Conservation (phyloP, 768 basidiomycete genomes). For the Phylloporus arenicola region DNA sequence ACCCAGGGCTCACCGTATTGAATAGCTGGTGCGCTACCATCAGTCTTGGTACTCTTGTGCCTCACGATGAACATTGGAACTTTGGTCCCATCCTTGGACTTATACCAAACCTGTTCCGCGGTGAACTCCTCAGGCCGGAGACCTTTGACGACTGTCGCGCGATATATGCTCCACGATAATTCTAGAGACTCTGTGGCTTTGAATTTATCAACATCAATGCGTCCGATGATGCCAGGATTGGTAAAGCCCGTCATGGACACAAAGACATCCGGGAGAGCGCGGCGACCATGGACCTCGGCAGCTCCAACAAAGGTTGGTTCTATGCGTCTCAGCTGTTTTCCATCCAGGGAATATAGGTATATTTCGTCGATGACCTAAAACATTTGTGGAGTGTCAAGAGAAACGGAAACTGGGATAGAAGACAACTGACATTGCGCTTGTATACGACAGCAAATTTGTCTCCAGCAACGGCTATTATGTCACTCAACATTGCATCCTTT, state of each 20-base stretch:
- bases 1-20: slow-evolving; percentile 55
- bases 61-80: slow-evolving; percentile 85
- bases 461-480: slow-evolving; percentile 42
- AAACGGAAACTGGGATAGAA: neutral
- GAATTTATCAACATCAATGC: slow-evolving; percentile 49
- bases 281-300: slow-evolving; percentile 45
- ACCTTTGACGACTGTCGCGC: slow-evolving; percentile 53
- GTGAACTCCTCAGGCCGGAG: slow-evolving; percentile 65
- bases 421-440: slow-evolving; percentile 59
- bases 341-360: slow-evolving; percentile 58
- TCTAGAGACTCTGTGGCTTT: slow-evolving; percentile 26
- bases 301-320: slow-evolving; percentile 66
- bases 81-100: slow-evolving; percentile 71
- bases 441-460: slow-evolving; percentile 59
- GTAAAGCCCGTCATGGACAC: slow-evolving; percentile 63
- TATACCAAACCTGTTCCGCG: slow-evolving; percentile 73
- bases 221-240: slow-evolving; percentile 60
- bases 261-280: slow-evolving; percentile 58
- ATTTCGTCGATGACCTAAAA: slow-evolving; percentile 72
- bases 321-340: slow-evolving; percentile 49
- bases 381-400: slow-evolving; percentile 4
- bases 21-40: slow-evolving; percentile 71
- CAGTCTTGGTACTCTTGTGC: slow-evolving; percentile 61
- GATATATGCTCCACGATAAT: slow-evolving; percentile 56
- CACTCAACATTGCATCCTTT: slow-evolving; percentile 54